phyloP scores from a whole-genome alignment of 805 yeast genomes.

The Spencermartinsiella europaea region DNA sequence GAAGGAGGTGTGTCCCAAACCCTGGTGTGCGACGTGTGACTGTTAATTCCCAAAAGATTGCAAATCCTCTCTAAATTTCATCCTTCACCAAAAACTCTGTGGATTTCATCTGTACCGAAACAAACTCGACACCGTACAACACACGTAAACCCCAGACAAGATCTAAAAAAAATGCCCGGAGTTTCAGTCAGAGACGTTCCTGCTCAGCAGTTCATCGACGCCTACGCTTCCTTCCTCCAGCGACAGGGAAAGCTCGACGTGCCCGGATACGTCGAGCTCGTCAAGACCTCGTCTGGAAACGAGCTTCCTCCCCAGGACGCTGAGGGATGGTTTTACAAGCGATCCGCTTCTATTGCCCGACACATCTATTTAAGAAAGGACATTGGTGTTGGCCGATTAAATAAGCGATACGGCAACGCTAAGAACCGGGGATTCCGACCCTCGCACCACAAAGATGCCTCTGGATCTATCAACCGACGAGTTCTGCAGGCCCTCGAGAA shows the following conservation, averaged over 20 bases:
- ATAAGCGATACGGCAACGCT: conserved; percentile 99
- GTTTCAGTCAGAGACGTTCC: conserved; percentile 99
- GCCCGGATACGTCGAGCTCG: conserved; percentile 99
- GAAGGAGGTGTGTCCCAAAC: too few species aligned
- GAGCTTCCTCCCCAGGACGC: conserved; percentile 99
- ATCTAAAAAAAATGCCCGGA: conserved; percentile 69
- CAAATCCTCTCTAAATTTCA: neutral
- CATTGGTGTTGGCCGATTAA: conserved; percentile 98
- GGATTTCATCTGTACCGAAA: neutral
- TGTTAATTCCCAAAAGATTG: neutral
- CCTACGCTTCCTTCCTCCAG: conserved; percentile 99
- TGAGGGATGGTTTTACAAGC: conserved; percentile 99
- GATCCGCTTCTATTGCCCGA: conserved; percentile 99
- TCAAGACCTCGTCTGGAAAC: conserved; percentile 98
- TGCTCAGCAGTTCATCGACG: conserved; percentile 99
- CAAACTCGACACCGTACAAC: neutral
- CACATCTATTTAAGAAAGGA: conserved; percentile 99
- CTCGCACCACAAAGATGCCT: conserved; percentile 97
- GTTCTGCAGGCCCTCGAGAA: conserved; percentile 97
- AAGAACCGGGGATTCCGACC: conserved; percentile 99
- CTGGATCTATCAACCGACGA: conserved; percentile 98
- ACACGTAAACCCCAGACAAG: neutral
- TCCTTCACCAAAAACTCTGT: neutral
- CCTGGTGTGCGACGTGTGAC: too few species aligned
- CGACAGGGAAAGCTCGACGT: conserved; percentile 99